Conservation (phyloP, 495 filamentous ascomycete species). For the Podospora tetraspora region DNA sequence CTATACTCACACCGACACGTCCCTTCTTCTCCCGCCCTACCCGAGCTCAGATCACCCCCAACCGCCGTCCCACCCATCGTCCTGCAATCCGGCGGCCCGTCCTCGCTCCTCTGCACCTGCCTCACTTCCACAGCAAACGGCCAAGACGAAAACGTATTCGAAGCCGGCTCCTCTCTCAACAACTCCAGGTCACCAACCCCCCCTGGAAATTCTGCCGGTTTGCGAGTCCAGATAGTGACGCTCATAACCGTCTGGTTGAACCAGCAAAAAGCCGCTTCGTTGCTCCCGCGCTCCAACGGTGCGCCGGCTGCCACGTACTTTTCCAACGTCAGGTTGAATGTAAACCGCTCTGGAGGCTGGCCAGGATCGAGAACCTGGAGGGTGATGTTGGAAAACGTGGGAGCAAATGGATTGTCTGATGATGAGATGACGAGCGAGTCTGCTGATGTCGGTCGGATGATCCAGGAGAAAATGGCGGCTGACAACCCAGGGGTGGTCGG, state of each 20-base stretch:
- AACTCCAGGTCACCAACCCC: constrained; percentile 2
- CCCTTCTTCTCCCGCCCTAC: not conserved
- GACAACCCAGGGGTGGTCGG: constrained; percentile 23
- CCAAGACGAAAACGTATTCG: constrained; percentile 34
- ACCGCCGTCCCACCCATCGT: constrained; percentile 3
- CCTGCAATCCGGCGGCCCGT: constrained; percentile 38
- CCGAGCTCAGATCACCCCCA: not conserved
- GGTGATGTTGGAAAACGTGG: constrained; percentile 77
- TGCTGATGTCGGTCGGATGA: constrained; percentile 33
- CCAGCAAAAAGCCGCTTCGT: constrained; percentile 37
- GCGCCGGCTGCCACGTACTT: constrained; percentile 40
- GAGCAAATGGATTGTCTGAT: constrained; percentile 49
- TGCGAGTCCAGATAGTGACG: constrained; percentile 50
- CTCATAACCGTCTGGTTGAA: constrained; percentile 47
- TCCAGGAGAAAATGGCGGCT: constrained; percentile 52
- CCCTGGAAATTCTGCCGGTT: constrained; percentile 36
- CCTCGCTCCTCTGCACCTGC: constrained; percentile 28
- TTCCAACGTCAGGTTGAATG: constrained; percentile 40
- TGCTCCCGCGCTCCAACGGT: not conserved
- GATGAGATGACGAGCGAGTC: constrained; percentile 41
- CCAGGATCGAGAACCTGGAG: constrained; percentile 68
- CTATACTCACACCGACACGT: constrained; percentile 23
- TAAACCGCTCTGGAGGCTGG: constrained; percentile 51
- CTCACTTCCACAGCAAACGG: constrained; percentile 45
- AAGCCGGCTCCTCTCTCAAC: constrained; percentile 6